These are phyloP conservation scores for Psilocybe sp. DNA, from an alignment of 768 basidiomycete genomes.

Conservation along the genomic window DNA sequence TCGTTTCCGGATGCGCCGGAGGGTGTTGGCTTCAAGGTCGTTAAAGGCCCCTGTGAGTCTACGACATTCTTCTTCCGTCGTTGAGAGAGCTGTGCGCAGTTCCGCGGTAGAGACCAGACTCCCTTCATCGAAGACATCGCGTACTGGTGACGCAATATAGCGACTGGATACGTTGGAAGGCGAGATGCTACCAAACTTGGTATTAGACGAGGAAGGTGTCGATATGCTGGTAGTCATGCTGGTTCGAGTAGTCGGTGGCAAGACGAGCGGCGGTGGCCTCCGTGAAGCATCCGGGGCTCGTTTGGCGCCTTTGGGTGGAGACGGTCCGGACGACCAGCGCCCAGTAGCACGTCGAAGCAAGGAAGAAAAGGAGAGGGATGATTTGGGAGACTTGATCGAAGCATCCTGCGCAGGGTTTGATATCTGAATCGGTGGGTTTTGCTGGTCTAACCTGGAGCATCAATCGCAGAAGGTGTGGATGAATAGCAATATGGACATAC, in stretches of 20 bases:
- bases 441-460: too few species aligned
- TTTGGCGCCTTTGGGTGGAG: too few species aligned
- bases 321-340: too few species aligned
- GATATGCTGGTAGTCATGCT: neutral
- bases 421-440: too few species aligned
- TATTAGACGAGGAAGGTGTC: neutral
- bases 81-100: constrained; percentile 57
- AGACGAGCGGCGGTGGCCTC: neutral
- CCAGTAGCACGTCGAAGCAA: too few species aligned
- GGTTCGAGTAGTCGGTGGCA: neutral
- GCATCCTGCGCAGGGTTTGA: too few species aligned
- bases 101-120: constrained; percentile 50
- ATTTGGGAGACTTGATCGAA: too few species aligned
- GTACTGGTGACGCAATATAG: constrained; percentile 8
- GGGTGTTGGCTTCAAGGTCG: constrained; percentile 56
- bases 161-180: neutral
- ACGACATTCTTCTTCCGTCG: constrained; percentile 62
- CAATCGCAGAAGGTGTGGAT: too few species aligned
- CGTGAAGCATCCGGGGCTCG: too few species aligned
- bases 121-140: constrained; percentile 50
- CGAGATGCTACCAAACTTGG: neutral
- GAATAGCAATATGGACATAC: too few species aligned
- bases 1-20: constrained; percentile 44
- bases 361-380: too few species aligned
- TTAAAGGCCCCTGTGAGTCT: constrained; percentile 67